Evolutionary conservation across 2,329 filamentous ascomycete species (phyloP).

Genomic region (Colletotrichum horii): DNA sequence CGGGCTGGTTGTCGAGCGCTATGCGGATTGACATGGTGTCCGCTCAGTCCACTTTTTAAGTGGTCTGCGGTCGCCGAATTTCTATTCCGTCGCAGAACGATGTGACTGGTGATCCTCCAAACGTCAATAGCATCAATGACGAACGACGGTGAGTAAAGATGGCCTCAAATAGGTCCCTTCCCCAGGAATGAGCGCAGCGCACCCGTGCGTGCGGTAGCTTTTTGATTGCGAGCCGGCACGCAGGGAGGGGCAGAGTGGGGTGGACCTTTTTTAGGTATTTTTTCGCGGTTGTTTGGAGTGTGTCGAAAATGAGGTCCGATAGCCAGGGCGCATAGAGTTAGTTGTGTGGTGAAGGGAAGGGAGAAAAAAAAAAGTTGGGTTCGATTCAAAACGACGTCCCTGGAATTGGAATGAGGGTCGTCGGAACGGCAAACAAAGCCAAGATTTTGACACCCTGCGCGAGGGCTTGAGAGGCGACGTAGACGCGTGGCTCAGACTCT

Average conservation of each 20-base stretch:
- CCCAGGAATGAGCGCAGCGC: neutral
- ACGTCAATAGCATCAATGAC: neutral
- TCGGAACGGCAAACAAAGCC: neutral
- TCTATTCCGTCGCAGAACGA: neutral
- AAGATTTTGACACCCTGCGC: neutral
- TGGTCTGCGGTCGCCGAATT: neutral
- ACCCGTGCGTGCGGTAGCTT: neutral
- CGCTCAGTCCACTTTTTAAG: slow-evolving; percentile 11
- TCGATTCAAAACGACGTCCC: neutral
- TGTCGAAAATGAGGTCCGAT: neutral
- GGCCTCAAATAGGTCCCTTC: neutral
- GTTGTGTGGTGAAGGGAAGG: neutral
- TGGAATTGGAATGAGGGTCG: neutral
- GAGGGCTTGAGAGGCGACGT: neutral
- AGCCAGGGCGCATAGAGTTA: neutral
- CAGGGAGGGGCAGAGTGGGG: slow-evolving; percentile 6
- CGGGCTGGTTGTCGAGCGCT: slow-evolving; percentile 67
- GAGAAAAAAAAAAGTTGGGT: neutral
- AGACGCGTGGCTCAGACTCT: slow-evolving; percentile 16
- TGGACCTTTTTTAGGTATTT: neutral
- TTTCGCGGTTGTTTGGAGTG: neutral
- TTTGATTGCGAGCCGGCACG: neutral
- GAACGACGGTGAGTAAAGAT: neutral
- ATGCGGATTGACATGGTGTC: slow-evolving; percentile 70
- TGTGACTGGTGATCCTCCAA: neutral